phyloP scores from a whole-genome alignment of 371 early-diverging fungal species.

The Paraphysoderma sedebokerense region DNA sequence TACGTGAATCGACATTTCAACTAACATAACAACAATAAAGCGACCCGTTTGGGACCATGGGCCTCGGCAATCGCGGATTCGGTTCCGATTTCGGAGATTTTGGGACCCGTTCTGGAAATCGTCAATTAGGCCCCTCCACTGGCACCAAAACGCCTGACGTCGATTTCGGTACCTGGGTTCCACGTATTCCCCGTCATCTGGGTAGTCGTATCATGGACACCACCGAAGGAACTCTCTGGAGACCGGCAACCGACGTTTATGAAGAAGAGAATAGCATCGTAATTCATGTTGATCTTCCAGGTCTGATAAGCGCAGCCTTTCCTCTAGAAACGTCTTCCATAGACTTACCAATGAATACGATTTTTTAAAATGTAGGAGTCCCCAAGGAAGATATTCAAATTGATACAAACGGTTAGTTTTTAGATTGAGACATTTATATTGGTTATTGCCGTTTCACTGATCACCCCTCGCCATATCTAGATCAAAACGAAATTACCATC shows the following conservation, averaged over 20 bases:
- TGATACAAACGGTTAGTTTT: not conserved
- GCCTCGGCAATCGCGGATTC: too few relatives aligned
- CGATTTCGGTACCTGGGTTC: too few relatives aligned
- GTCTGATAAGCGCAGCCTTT: not conserved
- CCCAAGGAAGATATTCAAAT: not conserved
- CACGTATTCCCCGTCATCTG: not conserved
- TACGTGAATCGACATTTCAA: too few relatives aligned
- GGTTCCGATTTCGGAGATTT: too few relatives aligned
- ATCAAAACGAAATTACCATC: not conserved
- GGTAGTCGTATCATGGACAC: not conserved
- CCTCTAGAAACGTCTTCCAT: not conserved
- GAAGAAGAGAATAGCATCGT: not conserved
- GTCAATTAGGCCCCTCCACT: too few relatives aligned
- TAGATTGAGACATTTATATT: too few relatives aligned
- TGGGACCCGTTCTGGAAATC: too few relatives aligned
- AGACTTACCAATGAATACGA: not conserved
- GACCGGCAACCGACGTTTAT: not conserved
- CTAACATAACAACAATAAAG: too few relatives aligned
- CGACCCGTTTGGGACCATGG: too few relatives aligned
- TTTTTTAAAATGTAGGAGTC: not conserved
- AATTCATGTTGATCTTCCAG: not conserved
- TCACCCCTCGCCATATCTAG: too few relatives aligned
- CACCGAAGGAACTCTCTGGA: not conserved
- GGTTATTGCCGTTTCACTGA: too few relatives aligned
- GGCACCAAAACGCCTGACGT: too few relatives aligned